Base-by-base conservation (phyloP, 1,139 yeast genomes). In the Debaryomycetaceae sp. region DNA sequence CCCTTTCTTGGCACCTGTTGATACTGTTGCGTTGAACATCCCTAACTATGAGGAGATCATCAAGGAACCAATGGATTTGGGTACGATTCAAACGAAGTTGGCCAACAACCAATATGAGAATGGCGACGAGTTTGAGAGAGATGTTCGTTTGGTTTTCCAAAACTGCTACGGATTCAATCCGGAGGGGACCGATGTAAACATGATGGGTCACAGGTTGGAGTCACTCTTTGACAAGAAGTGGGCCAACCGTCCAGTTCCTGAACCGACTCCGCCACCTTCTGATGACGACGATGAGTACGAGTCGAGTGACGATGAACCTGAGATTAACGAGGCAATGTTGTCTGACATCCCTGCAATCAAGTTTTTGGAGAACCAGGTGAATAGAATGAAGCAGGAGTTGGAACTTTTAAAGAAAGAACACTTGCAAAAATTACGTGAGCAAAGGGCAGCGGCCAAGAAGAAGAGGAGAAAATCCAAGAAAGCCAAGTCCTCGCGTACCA, bases 91-190 rank as follows among this genome's bases (percentile, higher is more conserved):
- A 46, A 71, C 78, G 32, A 91, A 88, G 56, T 66, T 86, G 45
- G 77, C 80, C 39, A 85, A 85, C 53, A 88, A 89, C 58, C 84
- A 83, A 46, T 91, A 91, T 53, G 93, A 84, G 52, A 80, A 80
- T 38, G 93, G 89, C 9, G 95, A 84, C 37, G 89, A 85, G 39
- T 88, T 91, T 51, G 95, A 83, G 50, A 62, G 61, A 22, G 98
- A 91, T 51, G 75, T 91, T 16, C 71, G 86, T 35, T 70, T 88
- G 37, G 84, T 91, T 42, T 88, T 91, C 61, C 66, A 74, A 39
- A 91, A 91, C 60, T 91, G 98, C 61, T 91, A 85, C 57, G 69
- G 72, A 16, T 91, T 91, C 62, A 93, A 91, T 56, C 97, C 98
- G 1, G 95, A 85, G 47, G 95, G 96, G 6, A 80, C 95, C 8